phyloP scores from a whole-genome alignment of 1,139 yeast genomes.

The Nakaseomyces bracarensis region DNA sequence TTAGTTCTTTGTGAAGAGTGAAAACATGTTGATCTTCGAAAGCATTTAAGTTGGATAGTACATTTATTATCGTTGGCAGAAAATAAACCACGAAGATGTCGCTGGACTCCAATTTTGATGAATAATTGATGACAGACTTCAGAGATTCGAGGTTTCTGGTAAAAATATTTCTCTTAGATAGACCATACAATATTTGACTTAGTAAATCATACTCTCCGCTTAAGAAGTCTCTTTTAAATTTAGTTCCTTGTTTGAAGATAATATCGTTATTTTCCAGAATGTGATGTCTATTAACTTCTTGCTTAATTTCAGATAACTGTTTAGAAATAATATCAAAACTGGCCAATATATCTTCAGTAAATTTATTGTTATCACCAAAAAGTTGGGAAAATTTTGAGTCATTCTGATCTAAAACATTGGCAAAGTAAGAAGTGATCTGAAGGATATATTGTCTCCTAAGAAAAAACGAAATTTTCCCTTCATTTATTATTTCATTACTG shows the following conservation, averaged over 20 bases:
- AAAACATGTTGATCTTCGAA: constrained; percentile 34
- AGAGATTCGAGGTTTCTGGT: constrained; percentile 35
- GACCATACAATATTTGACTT: constrained; percentile 54
- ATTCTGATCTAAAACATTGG: constrained; percentile 30
- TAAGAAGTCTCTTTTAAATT: constrained; percentile 53
- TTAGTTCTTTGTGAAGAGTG: constrained; percentile 32
- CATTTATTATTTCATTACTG: constrained; percentile 43
- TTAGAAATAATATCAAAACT: constrained; percentile 53
- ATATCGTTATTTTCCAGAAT: constrained; percentile 44
- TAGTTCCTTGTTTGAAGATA: constrained; percentile 47
- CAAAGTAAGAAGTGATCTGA: constrained; percentile 56
- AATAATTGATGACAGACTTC: constrained; percentile 36
- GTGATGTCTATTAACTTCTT: constrained; percentile 58
- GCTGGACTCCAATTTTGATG: constrained; percentile 43
- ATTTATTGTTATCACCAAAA: constrained; percentile 18
- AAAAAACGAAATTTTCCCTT: constrained; percentile 65
- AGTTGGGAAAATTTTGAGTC: constrained; percentile 24
- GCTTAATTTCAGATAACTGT: constrained; percentile 48
- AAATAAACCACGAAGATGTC: constrained; percentile 58
- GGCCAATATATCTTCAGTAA: constrained; percentile 39
- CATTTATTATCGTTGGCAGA: constrained; percentile 51
- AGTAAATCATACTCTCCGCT: constrained; percentile 62
- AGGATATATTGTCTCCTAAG: constrained; percentile 62
- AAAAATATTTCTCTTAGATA: constrained; percentile 36
- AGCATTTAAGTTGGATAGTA: constrained; percentile 34